These are phyloP conservation scores for Phytophthora palmivora DNA, from an alignment of 352 stramenopile genomes.

Conservation along the genomic window DNA sequence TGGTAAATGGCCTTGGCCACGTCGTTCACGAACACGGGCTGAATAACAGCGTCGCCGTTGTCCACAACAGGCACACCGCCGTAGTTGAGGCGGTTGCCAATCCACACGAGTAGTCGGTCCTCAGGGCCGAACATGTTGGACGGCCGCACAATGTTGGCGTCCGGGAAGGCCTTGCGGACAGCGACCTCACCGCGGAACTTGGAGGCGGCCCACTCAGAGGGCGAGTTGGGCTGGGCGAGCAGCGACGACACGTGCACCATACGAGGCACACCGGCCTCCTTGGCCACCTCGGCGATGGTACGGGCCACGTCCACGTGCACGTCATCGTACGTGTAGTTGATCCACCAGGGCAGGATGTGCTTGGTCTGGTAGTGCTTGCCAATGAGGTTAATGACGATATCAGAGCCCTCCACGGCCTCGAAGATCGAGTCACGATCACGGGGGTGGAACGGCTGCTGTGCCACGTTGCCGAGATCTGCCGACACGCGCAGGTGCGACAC, in stretches of 20 bases:
- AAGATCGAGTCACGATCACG: conserved; percentile 94
- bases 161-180: conserved; percentile 94
- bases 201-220: conserved; percentile 81
- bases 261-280: conserved; percentile 75
- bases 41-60: conserved; percentile 92
- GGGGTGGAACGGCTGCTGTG: conserved; percentile 78
- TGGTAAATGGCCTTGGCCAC: conserved; percentile 85
- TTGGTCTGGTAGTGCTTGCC: conserved; percentile 98
- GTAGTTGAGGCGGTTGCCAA: conserved; percentile 73
- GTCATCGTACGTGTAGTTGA: conserved; percentile 96
- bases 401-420: conserved; percentile 91
- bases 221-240: conserved; percentile 83
- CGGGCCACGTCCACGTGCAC: conserved; percentile 94
- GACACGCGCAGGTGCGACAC: conserved; percentile 94
- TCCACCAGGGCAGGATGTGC: conserved; percentile 92
- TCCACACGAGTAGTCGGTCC: conserved; percentile 96
- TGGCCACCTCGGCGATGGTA: conserved; percentile 84
- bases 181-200: conserved; percentile 89
- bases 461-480: conserved; percentile 94
- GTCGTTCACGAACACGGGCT: conserved; percentile 93
- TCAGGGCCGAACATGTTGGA: conserved; percentile 96
- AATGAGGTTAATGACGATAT: conserved; percentile 98
- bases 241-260: conserved; percentile 88
- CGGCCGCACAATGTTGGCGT: conserved; percentile 95
- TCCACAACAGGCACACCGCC: conserved; percentile 93